Conservation (phyloP, 2,329 filamentous ascomycete genomes). For the Trichophyton mentagrophytes region DNA sequence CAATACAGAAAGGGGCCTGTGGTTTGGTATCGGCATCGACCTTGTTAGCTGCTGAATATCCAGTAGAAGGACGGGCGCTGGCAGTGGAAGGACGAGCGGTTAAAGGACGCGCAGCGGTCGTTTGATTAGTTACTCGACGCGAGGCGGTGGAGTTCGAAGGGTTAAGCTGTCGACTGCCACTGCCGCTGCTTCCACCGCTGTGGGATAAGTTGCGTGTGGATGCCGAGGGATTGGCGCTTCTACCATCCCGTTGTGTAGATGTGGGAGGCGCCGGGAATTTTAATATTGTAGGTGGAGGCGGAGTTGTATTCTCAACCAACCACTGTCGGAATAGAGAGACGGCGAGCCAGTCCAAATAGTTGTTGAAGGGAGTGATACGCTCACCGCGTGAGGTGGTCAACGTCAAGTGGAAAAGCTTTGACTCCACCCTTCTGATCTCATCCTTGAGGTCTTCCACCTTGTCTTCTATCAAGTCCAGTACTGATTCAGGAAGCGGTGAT, state of each 20-base stretch:
- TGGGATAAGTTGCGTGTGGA: conserved; percentile 6
- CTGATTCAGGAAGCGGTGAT: conserved; percentile 53
- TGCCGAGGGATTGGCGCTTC: conserved; percentile 2
- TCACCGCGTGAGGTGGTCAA: conserved; percentile 70
- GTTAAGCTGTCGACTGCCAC: neutral
- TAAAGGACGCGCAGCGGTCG: conserved; percentile 8
- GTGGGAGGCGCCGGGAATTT: conserved; percentile 15
- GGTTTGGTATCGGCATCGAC: conserved; percentile 17
- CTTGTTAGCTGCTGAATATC: conserved; percentile 8
- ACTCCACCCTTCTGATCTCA: conserved; percentile 64
- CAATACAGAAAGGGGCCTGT: conserved; percentile 31
- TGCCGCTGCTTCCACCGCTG: conserved; percentile 13
- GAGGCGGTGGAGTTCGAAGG: conserved; percentile 8
- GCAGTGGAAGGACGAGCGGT: neutral
- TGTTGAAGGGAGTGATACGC: conserved; percentile 63
- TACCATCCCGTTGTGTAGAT: conserved; percentile 8
- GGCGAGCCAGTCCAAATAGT: conserved; percentile 80
- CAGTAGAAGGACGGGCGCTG: conserved; percentile 4
- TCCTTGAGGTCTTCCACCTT: conserved; percentile 89
- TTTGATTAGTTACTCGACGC: conserved; percentile 5
- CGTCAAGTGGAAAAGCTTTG: conserved; percentile 66
- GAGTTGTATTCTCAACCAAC: conserved; percentile 79
- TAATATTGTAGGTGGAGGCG: conserved; percentile 45
- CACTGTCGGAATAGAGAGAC: conserved; percentile 82
- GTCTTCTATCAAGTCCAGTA: conserved; percentile 83